These are phyloP conservation scores for Talaromyces amestolkiae DNA, from an alignment of 2,329 filamentous ascomycete species.

Conservation along the genomic window DNA sequence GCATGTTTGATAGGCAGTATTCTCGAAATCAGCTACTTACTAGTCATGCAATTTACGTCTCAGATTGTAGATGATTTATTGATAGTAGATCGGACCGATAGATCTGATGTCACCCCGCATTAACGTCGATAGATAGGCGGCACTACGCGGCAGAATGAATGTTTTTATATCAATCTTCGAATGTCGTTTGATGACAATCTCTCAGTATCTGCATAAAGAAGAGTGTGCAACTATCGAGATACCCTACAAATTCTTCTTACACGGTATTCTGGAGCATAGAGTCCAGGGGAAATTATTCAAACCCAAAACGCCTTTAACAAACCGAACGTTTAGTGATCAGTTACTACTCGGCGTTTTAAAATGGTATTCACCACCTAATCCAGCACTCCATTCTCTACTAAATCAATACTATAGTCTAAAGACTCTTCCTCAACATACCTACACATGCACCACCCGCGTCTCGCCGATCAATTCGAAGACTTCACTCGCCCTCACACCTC, in stretches of 20 bases:
- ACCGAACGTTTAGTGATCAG: not conserved
- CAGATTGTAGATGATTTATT: not conserved
- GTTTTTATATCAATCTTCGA: slow-evolving; percentile 9
- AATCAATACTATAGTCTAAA: slow-evolving; percentile 42
- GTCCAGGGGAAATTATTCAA: not conserved
- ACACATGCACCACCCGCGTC: slow-evolving; percentile 49
- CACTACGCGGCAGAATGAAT: slow-evolving; percentile 13
- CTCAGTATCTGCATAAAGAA: not conserved
- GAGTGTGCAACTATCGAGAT: not conserved
- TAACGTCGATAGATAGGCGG: slow-evolving; percentile 3
- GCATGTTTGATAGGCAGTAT: not conserved
- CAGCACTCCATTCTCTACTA: not conserved
- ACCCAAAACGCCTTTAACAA: not conserved
- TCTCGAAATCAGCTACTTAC: not conserved
- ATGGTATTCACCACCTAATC: not conserved
- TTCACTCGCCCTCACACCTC: slow-evolving; percentile 47
- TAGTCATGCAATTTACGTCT: no score
- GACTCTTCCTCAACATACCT: slow-evolving; percentile 50
- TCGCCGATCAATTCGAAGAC: slow-evolving; percentile 52
- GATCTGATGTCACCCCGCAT: not conserved
- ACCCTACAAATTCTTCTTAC: not conserved
- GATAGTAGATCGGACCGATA: not conserved
- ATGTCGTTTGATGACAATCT: not conserved
- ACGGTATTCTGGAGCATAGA: not conserved
- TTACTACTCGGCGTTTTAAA: not conserved